phyloP scores from a whole-genome alignment of 2,329 filamentous ascomycete species.

The Fusarium sp. region DNA sequence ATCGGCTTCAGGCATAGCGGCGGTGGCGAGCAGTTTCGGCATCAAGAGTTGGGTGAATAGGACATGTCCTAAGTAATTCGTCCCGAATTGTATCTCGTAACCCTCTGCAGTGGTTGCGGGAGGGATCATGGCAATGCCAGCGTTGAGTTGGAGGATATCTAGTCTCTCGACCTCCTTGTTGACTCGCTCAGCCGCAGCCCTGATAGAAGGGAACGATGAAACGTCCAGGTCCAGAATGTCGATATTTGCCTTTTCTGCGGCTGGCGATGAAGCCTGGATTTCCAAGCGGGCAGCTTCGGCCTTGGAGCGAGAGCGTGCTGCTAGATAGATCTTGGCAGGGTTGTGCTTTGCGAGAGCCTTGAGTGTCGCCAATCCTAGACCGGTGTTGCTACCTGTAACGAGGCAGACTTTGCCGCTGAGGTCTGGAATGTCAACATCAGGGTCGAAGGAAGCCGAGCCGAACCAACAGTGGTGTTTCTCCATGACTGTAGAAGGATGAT shows the following conservation, averaged over 20 bases:
- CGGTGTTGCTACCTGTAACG: conserved; percentile 13
- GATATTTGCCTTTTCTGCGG: neutral
- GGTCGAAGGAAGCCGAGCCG: neutral
- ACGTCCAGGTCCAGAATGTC: conserved; percentile 11
- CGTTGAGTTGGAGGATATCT: conserved; percentile 15
- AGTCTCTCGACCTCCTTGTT: conserved; percentile 4
- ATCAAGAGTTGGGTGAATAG: conserved; percentile 16
- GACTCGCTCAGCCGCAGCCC: conserved; percentile 5
- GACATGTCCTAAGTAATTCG: conserved; percentile 12
- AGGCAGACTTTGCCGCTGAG: conserved; percentile 3
- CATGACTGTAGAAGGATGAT: neutral
- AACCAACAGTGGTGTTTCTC: neutral
- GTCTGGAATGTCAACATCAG: conserved; percentile 10
- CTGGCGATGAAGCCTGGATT: neutral
- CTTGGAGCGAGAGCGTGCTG: neutral
- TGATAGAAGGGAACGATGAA: conserved; percentile 5
- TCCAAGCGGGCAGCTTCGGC: neutral
- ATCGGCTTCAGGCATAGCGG: conserved; percentile 6
- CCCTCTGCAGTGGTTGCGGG: conserved; percentile 5
- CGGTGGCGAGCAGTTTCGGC: conserved; percentile 7
- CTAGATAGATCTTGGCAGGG: neutral
- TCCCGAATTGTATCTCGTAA: conserved; percentile 16
- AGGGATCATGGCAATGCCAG: neutral
- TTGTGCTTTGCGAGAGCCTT: neutral
- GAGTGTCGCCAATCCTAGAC: conserved; percentile 4